Base-by-base conservation (phyloP, 192 early-diverging fungal species). In the Coemansia guatemalensis region DNA sequence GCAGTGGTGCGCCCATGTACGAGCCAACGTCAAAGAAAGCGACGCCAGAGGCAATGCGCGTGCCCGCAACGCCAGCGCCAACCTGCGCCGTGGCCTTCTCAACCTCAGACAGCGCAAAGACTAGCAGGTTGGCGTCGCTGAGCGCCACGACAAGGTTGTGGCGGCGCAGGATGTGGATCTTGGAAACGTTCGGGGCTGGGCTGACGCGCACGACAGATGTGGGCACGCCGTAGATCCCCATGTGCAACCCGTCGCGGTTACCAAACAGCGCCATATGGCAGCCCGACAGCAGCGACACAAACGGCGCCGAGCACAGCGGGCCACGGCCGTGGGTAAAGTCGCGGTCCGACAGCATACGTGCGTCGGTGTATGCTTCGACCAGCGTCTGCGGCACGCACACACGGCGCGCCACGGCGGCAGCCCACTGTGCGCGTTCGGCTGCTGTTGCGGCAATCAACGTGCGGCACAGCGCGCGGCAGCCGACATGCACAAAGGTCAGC, bases 221-320 rank as follows among this genome's bases (percentile, higher is more conserved):
- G 2, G 78, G 74, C 20, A 75, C 74, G 23, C 70, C 73, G 32
- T 75, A 73, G 49, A 81, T 75, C 21, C 78, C 78, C 62, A 81
- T 48, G 64, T 76, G 70, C 64, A 81, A 33, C 1, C 78, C 78
- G 58, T 81, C 78, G 18, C 56, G 53, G 60, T 58, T 73, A 22
- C 78, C 78, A 55, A 73, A 75, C 52, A 81, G 56, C 29, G 67
- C 57, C 78, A 81, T 81, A 32, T 72, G 78, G 64, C 73, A 81
- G 21, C 66, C 73, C 12, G 78, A 69, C 39, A 60, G 39, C 39
- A 63, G 48, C 5, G 71, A 62, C 22, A 64, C 60, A 48, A 75
- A 81, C 21, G 70, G 69, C 23, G 78, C 74, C 24, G 78, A 69
- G 39, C 78, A 81, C 59, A 66, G 69, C 7, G 78, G 78, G 5